Base-by-base conservation (phyloP, 352 stramenopile genomes). In the Saprolegnia parasitica region DNA sequence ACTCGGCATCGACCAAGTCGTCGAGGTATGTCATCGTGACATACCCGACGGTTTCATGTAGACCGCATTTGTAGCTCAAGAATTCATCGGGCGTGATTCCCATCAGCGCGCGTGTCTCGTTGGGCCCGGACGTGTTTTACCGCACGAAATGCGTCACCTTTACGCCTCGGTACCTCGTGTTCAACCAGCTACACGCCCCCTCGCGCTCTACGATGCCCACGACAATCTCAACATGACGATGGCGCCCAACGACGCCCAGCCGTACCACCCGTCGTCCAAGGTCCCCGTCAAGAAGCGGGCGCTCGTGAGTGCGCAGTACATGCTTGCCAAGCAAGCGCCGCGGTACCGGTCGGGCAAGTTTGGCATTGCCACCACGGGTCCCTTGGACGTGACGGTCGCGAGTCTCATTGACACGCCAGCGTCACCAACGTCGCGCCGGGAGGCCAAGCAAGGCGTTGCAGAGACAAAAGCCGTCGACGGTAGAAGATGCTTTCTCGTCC, bases 141-240 rank as follows among this genome's bases (percentile, higher is more conserved):
- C 46, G 63, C n/a, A 70, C 63, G 11, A 57, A 46, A 60, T 70
- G 63, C 50, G 63, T 70, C 24, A 54, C 35, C 10, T 70, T 70
- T 24, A 70, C 63, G 6, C 63, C 63, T 10, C 63, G 63, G 39
- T 70, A 40, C 46, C 23, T 70, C 16, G 6, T 70, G 26, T 24
- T 70, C 18, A 70, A 70, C 37, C 46, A 70, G 15, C 46, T 70
- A 10, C 20, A 21, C 13, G 45, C 63, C 29, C 46, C 11, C 35
- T 70, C 10, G 63, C 63, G 18, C 23, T 70, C 6, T 70, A 70
- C 54, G 63, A 70, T 23, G 63, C 42, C 29, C n/a, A 42, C 4
- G n/a, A 61, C 50, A 16, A 26, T 4, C 63, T 70, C 24, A 58
- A 54, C 40, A 56, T 29, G 16, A 52, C 47, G 6, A 39, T 70